Evolutionary conservation across 108 stramenopile genomes (phyloP), one percentile per base, ranked within the genome.

Genomic region (Conticribra weissflogii): DNA sequence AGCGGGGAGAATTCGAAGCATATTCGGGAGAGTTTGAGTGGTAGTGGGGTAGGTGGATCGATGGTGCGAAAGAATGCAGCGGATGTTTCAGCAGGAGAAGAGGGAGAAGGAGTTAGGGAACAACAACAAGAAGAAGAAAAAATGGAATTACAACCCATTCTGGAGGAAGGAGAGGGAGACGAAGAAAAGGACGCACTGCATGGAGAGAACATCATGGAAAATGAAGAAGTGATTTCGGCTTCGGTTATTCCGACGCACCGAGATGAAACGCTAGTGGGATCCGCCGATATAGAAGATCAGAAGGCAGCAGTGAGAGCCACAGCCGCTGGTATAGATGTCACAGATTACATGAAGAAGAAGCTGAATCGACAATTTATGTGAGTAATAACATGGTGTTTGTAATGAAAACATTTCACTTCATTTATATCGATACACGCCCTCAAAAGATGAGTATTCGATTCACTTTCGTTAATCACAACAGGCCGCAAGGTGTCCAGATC

Each of bases 301-400:
- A 44, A 62, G 28, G 29, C 59, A 2, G 56, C 50, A 18, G 53
- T 28, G 30, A 54, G 21, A 23, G 62, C 50, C 30, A 73, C 32
- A 15, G 3, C 32, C 2, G 32, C 41, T 32, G 81, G 81, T 17
- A 34, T 41, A 24, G 21, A 51, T 27, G 69, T 74, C 18, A 65
- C 79, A 28, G 64, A 54, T 12, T 54, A 54, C 33, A 78, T 84
- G 81, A 81, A 68, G 47, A 16, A 34, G 16, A 67, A 45, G 48
- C 54, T 84, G 56, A 81, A 84, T 29, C 31, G 47, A 34, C 83
- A 81, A 52, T 84, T 84, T 31, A 60, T 72, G 49, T 80, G 74
- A 76, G 83, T 32, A 16, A 32, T 16, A n/a, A n/a, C n/a, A n/a
- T n/a, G n/a, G n/a, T n/a, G n/a, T n/a, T n/a, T n/a, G n/a, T n/a